These are phyloP conservation scores for Musa acuminata DNA, from an alignment of 176 grass and related monocot species.

Conservation along the genomic window DNA sequence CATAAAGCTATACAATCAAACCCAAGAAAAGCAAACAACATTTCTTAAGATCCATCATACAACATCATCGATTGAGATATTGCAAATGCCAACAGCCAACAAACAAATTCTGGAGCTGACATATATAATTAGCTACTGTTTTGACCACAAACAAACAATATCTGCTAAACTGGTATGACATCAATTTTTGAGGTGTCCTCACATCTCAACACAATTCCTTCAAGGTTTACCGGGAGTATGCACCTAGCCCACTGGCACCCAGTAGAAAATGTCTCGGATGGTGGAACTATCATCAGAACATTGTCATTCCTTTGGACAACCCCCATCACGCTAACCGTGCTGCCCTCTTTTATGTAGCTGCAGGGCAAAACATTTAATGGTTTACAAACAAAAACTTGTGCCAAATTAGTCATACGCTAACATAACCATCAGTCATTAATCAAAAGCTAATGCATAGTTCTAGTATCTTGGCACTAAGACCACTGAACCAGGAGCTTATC, in stretches of 20 bases:
- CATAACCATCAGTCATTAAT: too few species aligned
- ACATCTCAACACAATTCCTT: constrained; percentile 80
- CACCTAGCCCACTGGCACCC: constrained; percentile 74
- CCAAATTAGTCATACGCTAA: too few species aligned
- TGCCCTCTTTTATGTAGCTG: constrained; percentile 98
- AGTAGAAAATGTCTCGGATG: constrained; percentile 55
- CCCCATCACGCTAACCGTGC: constrained; percentile 92
- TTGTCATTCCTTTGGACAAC: constrained; percentile 87
- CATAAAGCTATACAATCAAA: constrained; percentile 17
- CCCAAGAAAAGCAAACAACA: background rate
- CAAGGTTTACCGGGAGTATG: constrained; percentile 50
- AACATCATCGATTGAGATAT: background rate
- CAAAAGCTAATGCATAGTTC: too few species aligned
- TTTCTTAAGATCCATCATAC: constrained; percentile 1
- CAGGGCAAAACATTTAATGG: background rate
- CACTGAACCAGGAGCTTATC: too few species aligned
- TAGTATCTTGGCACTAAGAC: too few species aligned
- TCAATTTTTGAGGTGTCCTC: constrained; percentile 87
- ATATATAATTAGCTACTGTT: constrained; percentile 31
- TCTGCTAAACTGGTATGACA: constrained; percentile 66
- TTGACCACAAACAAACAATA: constrained; percentile 20
- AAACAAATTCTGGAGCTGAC: constrained; percentile 40
- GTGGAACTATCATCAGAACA: constrained; percentile 82
- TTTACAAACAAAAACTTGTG: background rate
- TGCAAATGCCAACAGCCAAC: constrained; percentile 32